Base-by-base conservation (phyloP, 1,284 basidiomycete genomes). In the Sporisorium iseilematis-ciliati region DNA sequence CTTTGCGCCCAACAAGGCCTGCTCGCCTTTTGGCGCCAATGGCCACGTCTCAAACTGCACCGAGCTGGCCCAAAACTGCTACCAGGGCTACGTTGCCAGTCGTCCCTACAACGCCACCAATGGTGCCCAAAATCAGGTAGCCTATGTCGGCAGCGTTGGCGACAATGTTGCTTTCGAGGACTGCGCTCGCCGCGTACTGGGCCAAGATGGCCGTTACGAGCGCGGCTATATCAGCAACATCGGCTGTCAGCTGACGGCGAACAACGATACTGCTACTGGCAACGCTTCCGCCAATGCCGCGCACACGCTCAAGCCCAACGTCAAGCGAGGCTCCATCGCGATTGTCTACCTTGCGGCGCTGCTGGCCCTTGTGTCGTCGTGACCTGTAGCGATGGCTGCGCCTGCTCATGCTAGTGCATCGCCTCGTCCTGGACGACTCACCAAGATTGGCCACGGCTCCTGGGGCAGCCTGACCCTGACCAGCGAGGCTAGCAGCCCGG, bases 1-100 rank as follows among this genome's bases (percentile, higher is more conserved):
- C 49, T 38, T 51, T 20, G 49, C 8, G 21, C 26, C 49, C 49
- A 38, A 33, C 25, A 33, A 33, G 49, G n/a, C 49, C 29, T 51
- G 49, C 29, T 51, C 49, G 26, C 49, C 49, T 18, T 35, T 33
- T 26, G 49, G 49, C 49, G 29, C 18, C 49, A 33, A 14, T 29
- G 49, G 49, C 18, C 49, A 51, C 49, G 25, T 51, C 35, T 51
- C 49, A 3, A 51, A 51, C 29, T 51, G 49, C 49, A 14, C 49
- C 18, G 49, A 31, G 14, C 49, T 51, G 26, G 29, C 49, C 5
- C 41, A 42, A 20, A 26, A 18, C 31, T 51, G 49, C 29, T 51
- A 51, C 49, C 49, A 51, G 49, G 49, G 49, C 29, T 51, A 51
- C 49, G 18, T 51, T 35, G 49, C 49, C 49, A 51, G 49, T 38